Evolutionary conservation across 495 filamentous ascomycete species (phyloP).

Genomic region (Lentithecium fluviatile): DNA sequence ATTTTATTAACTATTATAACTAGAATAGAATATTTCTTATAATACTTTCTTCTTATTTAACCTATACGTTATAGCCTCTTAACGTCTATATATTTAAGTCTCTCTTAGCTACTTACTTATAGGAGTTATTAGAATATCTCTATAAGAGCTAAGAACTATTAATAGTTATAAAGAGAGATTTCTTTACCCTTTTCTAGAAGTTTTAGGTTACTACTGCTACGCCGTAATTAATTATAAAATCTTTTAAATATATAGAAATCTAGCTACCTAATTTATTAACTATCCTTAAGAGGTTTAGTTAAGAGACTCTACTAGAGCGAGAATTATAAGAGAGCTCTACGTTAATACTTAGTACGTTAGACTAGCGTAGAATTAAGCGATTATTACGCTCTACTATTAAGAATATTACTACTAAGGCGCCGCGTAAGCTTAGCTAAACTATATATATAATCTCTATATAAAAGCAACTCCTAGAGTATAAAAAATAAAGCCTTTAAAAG

Average conservation of each 20-base stretch:
- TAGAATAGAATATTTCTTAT: no score
- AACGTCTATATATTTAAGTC: slow-evolving; percentile 17
- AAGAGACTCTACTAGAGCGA: no score
- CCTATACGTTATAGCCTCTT: slow-evolving; percentile 22
- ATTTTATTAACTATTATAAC: no score
- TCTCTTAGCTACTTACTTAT: slow-evolving; percentile 8
- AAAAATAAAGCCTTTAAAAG: background rate
- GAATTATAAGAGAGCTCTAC: background rate
- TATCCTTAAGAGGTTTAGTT: slow-evolving; percentile 2
- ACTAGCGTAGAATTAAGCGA: no score
- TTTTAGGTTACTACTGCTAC: background rate
- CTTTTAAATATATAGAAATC: slow-evolving; percentile 1
- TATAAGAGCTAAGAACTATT: slow-evolving; percentile 5
- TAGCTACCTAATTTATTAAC: background rate
- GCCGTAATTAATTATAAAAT: background rate
- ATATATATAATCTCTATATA: background rate
- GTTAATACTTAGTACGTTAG: slow-evolving; percentile 3
- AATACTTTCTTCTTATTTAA: no score
- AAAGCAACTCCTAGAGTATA: slow-evolving; percentile 7
- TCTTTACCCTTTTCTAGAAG: slow-evolving; percentile 8
- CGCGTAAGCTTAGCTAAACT: background rate
- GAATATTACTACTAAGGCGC: background rate
- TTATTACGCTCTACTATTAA: slow-evolving; percentile 4
- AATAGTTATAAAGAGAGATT: slow-evolving; percentile 7
- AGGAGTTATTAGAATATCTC: slow-evolving; percentile 5